Evolutionary conservation across 164 flowering plant species (phyloP).

Genomic region (Hamamelis virginiana): DNA sequence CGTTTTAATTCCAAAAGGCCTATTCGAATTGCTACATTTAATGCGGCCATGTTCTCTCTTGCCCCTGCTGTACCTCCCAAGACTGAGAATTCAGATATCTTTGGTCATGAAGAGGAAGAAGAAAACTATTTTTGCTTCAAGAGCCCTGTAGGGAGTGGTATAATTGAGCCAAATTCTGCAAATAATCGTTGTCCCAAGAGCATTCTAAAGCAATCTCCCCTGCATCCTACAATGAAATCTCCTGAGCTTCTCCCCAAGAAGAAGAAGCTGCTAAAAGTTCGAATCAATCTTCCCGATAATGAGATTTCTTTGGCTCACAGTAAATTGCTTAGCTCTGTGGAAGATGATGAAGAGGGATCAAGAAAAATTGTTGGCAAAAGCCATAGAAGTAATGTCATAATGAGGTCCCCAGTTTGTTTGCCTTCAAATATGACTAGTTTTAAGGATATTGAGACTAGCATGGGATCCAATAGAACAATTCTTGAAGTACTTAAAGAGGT

Average conservation of each 20-base stretch:
- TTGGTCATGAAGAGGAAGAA: constrained; percentile 26
- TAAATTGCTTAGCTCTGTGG: constrained; percentile 29
- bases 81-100: constrained; percentile 20
- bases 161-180: constrained; percentile 17
- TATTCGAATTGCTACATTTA: constrained; percentile 75
- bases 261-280: constrained; percentile 50
- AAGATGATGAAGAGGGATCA: constrained; percentile 28
- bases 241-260: constrained; percentile 25
- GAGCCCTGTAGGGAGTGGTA: constrained; percentile 18
- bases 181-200: constrained; percentile 53
- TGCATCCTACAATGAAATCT: constrained; percentile 26
- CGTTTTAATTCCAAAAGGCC: constrained; percentile 23
- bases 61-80: constrained; percentile 76
- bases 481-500: constrained; percentile 75
- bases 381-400: constrained; percentile 35
- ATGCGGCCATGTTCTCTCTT: constrained; percentile 84
- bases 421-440: constrained; percentile 30
- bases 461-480: constrained; percentile 46
- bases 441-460: constrained; percentile 21
- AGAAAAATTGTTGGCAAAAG: constrained; percentile 17
- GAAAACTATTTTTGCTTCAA: constrained; percentile 16
- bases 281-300: constrained; percentile 84
- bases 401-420: constrained; percentile 63
- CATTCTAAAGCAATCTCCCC: constrained; percentile 72
- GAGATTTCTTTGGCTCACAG: constrained; percentile 71